Base-by-base conservation (phyloP, 2,329 filamentous ascomycete genomes). In the Pyrenochaeta sp. region DNA sequence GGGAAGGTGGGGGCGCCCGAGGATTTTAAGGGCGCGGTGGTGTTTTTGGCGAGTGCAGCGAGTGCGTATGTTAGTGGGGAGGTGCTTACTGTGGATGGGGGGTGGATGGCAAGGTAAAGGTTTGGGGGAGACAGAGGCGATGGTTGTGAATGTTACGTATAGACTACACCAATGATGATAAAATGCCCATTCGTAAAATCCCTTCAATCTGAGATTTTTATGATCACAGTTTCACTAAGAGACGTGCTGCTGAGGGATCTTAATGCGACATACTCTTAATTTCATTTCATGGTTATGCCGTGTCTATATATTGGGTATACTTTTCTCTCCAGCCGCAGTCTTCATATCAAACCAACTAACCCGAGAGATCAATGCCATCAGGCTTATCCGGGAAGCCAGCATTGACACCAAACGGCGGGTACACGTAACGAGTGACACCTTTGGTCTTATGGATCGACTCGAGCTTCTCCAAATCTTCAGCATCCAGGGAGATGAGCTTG, bases 21-120 rank as follows among this genome's bases (percentile, higher is more conserved):
- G 27, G 93, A 97, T 70, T 96, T 97, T 77, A 93, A 93, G 82
- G 93, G 92, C 0, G 88, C 87, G 0, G 85, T 90, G 0, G 89
- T 96, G 28, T 96, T 88, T 71, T 79, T 97, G 62, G 91, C 91
- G 1, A 90, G 90, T 70, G 84, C 81, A 73, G 90, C 89, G n/a
- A 91, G 90, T 73, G 86, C 82, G 9, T 96, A 96, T 80, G 89
- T 96, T 37, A 92, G 86, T 65, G 93, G 93, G 0, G 91, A 96
- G 78, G 82, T 92, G 5, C 73, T 97, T 66, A 89, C 91, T 27
- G 91, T 97, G 46, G 93, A 97, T 78, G 93, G 93, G 7, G 93
- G 93, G 10, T 97, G 92, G 92, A 96, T 96, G 92, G 92, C 91
- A 1, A 83, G 92, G 82, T 96, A 82, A 58, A 49, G 40, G 7